Evolutionary conservation across 495 filamentous ascomycete genomes (phyloP).

Genomic region (Penicillium macrosclerotiorum): DNA sequence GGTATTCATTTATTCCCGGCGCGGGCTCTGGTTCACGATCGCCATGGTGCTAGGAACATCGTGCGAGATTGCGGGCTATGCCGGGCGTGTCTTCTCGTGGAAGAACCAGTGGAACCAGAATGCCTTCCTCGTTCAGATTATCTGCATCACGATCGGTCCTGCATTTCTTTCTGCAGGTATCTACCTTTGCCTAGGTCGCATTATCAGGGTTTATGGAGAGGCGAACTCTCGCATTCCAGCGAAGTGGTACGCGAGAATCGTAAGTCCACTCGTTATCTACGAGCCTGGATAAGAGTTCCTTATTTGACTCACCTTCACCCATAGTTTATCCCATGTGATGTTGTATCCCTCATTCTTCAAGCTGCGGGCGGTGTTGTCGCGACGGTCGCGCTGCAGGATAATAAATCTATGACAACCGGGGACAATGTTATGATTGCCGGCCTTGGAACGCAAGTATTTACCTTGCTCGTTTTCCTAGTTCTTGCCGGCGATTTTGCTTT

Average conservation of each 20-base stretch:
- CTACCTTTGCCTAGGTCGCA: constrained; percentile 54
- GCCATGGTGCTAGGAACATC: no score
- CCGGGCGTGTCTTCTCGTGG: constrained; percentile 26
- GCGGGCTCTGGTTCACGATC: no score
- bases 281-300: no score
- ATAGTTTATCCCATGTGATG: constrained; percentile 37
- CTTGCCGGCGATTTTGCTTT: no score
- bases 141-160: constrained; percentile 53
- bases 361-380: constrained; percentile 50
- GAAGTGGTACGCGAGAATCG: constrained; percentile 46
- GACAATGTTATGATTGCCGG: constrained; percentile 57
- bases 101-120: constrained; percentile 29
- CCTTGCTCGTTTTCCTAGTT: no score
- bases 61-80: constrained; percentile 40
- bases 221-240: constrained; percentile 45
- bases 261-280: no score
- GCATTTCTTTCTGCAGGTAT: constrained; percentile 54
- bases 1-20: no score
- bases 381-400: constrained; percentile 31
- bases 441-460: no score
- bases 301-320: no score
- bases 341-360: constrained; percentile 33
- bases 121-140: constrained; percentile 40
- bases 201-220: constrained; percentile 46
- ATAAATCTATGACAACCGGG: no score